Percentiles rank a stretch among this genome's conserved stretches.
phyloP scores from a whole-genome alignment of 495 filamentous ascomycete species.

The Xylaria acuta region DNA sequence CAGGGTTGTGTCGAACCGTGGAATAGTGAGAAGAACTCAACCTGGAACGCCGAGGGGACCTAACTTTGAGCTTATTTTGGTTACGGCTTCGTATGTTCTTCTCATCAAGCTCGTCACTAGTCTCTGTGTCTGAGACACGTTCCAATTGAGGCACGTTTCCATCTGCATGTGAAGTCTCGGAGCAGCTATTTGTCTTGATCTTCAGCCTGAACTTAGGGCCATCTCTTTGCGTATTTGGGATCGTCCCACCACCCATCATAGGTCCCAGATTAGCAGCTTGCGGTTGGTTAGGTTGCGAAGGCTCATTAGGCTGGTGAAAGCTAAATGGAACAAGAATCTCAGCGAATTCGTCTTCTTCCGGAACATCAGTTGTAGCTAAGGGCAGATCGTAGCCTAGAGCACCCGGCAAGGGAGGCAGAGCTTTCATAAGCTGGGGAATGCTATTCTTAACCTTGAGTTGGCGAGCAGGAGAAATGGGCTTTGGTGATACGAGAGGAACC shows the following conservation, averaged over 20 bases:
- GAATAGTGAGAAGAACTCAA: constrained; percentile 26
- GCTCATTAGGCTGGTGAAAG: constrained; percentile 12
- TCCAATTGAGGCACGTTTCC: neutral
- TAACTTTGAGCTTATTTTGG: constrained; percentile 37
- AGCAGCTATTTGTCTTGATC: constrained; percentile 34
- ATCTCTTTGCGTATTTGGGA: constrained; percentile 22
- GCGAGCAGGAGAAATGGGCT: constrained; percentile 54
- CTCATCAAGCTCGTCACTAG: neutral
- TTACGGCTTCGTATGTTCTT: constrained; percentile 17
- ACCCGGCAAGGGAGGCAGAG: constrained; percentile 51
- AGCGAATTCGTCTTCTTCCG: constrained; percentile 33
- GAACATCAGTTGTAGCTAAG: constrained; percentile 30
- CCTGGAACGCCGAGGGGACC: constrained; percentile 33
- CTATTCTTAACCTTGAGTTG: constrained; percentile 57
- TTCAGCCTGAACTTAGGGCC: constrained; percentile 45
- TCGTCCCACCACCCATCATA: neutral
- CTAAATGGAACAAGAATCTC: constrained; percentile 37
- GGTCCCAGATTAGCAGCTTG: neutral
- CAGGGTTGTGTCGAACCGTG: constrained; percentile 30
- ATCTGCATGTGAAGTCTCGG: constrained; percentile 23
- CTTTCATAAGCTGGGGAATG: constrained; percentile 58
- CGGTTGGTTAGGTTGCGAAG: neutral
- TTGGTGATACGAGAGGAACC: constrained; percentile 48
- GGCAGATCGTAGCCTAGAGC: constrained; percentile 34
- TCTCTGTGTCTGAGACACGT: neutral